phyloP scores from a whole-genome alignment of 1,284 basidiomycete genomes.

The Naganishia liquefaciens region DNA sequence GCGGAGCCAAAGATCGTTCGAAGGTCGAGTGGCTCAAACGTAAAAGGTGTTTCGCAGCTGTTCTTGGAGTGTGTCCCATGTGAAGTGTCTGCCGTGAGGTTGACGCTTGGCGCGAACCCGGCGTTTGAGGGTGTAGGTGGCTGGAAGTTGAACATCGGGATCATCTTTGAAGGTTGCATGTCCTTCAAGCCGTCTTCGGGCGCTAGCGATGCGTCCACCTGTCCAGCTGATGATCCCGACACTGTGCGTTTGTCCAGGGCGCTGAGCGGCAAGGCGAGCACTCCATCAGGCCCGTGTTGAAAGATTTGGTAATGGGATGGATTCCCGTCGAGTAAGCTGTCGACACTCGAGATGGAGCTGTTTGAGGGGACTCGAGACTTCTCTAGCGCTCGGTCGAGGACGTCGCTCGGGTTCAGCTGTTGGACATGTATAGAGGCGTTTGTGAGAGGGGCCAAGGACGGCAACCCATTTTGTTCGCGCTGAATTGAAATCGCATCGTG shows the following conservation, averaged over 20 bases:
- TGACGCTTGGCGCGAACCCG: neutral
- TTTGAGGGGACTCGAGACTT: neutral
- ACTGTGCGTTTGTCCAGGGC: neutral
- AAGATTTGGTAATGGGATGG: neutral
- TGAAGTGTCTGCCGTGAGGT: neutral
- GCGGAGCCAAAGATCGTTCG: neutral
- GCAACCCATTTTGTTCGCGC: neutral
- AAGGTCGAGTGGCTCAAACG: constrained; percentile 22
- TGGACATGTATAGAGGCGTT: neutral
- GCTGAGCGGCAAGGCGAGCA: neutral
- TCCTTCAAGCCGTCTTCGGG: neutral
- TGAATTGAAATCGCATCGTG: neutral
- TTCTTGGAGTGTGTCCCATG: neutral
- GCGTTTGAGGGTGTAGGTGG: constrained; percentile 14
- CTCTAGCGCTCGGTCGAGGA: neutral
- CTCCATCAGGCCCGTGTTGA: neutral
- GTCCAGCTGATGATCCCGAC: neutral
- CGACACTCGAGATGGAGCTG: neutral
- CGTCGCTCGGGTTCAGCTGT: neutral
- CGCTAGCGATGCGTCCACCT: neutral
- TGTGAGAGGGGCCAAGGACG: neutral
- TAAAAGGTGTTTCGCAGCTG: neutral
- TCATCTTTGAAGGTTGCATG: neutral
- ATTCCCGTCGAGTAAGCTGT: neutral
- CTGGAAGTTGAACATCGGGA: constrained; percentile 26